phyloP scores from a whole-genome alignment of 176 grass and related monocot species.

The Avena eriantha region DNA sequence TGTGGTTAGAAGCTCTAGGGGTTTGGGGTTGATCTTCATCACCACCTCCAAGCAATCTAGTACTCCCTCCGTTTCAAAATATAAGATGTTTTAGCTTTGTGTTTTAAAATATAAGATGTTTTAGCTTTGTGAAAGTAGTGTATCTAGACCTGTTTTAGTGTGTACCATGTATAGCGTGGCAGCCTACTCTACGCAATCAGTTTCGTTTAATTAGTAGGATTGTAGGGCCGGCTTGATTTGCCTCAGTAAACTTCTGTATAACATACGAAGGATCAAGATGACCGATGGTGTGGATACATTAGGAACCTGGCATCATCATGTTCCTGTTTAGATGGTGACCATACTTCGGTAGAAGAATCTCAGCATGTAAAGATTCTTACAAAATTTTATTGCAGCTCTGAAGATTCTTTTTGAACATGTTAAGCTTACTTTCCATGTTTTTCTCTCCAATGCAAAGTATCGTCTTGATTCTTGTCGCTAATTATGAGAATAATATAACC shows the following conservation, averaged over 20 bases:
- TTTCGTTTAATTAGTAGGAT: too few species aligned
- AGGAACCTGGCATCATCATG: slow-evolving; percentile 90
- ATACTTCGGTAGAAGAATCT: slow-evolving; percentile 79
- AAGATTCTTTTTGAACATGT: slow-evolving; percentile 96
- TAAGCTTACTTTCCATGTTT: slow-evolving; percentile 94
- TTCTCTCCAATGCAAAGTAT: slow-evolving; percentile 88
- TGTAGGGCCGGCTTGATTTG: too few species aligned
- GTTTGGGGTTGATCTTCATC: neutral
- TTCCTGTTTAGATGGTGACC: slow-evolving; percentile 78
- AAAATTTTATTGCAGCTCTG: slow-evolving; percentile 81
- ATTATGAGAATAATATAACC: too few species aligned
- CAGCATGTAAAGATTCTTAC: slow-evolving; percentile 63
- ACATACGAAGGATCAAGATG: slow-evolving; percentile 90
- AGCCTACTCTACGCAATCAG: too few species aligned
- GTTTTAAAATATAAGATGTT: too few species aligned
- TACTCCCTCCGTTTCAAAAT: too few species aligned
- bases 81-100: too few species aligned
- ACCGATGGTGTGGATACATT: slow-evolving; percentile 88
- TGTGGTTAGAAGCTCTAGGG: neutral
- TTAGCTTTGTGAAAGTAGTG: too few species aligned
- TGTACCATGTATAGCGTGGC: too few species aligned
- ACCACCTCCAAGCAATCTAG: too few species aligned
- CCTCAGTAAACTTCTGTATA: slow-evolving; percentile 61
- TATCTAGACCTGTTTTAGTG: too few species aligned
- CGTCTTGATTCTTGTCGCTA: slow-evolving; percentile 46